phyloP scores from a whole-genome alignment of 345 rosid genomes.

The Eucalyptus pauciflora region DNA sequence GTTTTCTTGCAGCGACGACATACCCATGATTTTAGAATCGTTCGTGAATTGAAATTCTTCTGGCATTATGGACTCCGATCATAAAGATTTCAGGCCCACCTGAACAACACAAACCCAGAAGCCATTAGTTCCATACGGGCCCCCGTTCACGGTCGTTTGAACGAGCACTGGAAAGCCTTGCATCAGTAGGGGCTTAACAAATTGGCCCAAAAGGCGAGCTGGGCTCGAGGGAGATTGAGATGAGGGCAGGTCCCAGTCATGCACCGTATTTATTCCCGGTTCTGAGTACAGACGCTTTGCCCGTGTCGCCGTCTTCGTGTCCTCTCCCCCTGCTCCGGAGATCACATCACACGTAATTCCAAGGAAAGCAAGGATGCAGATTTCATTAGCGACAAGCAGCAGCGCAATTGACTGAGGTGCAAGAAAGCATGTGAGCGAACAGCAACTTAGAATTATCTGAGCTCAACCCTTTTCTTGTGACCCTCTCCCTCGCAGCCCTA shows the following conservation, averaged over 20 bases:
- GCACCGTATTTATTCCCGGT: not conserved
- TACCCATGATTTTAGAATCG: not conserved
- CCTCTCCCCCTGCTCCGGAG: not conserved
- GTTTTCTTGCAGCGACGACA: not conserved
- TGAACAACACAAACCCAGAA: not conserved
- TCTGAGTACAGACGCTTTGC: not conserved
- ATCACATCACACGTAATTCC: not conserved
- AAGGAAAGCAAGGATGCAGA: not conserved
- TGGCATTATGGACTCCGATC: not conserved
- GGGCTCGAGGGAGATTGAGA: not conserved
- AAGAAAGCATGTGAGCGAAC: not conserved
- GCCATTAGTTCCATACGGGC: not conserved
- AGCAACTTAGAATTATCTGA: not conserved
- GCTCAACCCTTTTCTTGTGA: not conserved
- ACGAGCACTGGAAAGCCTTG: not conserved
- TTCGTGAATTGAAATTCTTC: not conserved
- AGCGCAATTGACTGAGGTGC: not conserved
- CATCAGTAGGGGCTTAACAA: not conserved
- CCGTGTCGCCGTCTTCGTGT: not conserved
- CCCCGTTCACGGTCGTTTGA: not conserved
- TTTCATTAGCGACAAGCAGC: not conserved
- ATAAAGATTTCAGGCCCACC: not conserved
- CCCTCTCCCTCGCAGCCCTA: not conserved
- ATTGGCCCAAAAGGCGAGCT: not conserved
- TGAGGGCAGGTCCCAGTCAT: not conserved